Evolutionary conservation across 345 rosid genomes (phyloP).

Genomic region (Syzygium aromaticum): DNA sequence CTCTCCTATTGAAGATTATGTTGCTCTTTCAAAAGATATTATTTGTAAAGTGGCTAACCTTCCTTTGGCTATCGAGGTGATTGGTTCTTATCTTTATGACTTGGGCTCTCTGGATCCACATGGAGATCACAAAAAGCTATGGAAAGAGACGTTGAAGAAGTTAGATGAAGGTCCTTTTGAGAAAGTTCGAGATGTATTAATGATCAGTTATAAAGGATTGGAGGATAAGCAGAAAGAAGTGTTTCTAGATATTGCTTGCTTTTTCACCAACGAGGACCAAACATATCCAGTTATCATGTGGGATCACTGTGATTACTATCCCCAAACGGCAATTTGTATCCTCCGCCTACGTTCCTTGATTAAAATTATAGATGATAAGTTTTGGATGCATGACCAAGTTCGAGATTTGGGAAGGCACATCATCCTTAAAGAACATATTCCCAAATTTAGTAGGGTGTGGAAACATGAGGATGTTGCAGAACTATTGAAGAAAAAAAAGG

Average conservation of each 20-base stretch:
- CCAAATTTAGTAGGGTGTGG: neutral
- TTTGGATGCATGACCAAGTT: constrained; percentile 1
- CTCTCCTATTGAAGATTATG: neutral
- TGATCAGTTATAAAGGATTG: neutral
- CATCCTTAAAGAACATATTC: neutral
- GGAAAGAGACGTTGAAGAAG: neutral
- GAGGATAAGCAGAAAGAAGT: neutral
- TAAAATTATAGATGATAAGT: neutral
- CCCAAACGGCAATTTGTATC: no score
- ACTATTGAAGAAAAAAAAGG: neutral
- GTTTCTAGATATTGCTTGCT: neutral
- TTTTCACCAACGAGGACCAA: no score
- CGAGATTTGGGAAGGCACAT: neutral
- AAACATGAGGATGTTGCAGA: neutral
- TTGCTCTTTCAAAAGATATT: neutral
- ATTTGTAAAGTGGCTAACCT: neutral
- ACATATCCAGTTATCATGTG: no score
- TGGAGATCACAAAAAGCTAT: neutral
- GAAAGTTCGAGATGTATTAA: neutral
- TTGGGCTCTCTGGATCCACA: neutral
- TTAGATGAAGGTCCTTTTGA: neutral
- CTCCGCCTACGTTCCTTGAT: neutral
- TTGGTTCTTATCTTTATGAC: neutral
- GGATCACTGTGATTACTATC: no score
- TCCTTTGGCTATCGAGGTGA: neutral